Percentiles rank a stretch among this genome's conserved stretches.
phyloP scores from a whole-genome alignment of 768 basidiomycete genomes.

The Coprinopsis cinerea region DNA sequence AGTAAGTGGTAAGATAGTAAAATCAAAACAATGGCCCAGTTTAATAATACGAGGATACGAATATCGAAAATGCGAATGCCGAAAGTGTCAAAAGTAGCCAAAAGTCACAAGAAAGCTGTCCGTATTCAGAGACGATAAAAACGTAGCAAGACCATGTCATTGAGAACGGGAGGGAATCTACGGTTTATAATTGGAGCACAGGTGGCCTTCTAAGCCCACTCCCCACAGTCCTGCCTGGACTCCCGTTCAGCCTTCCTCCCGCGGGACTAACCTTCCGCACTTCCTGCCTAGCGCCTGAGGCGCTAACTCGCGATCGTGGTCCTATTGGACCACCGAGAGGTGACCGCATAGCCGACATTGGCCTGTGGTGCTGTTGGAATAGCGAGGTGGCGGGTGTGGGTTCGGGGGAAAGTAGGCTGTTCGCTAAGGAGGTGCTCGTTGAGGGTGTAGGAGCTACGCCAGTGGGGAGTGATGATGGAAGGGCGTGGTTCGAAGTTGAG shows the following conservation, averaged over 20 bases:
- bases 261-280: neutral
- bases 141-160: no score
- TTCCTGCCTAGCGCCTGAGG: neutral
- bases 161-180: no score
- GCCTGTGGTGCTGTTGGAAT: neutral
- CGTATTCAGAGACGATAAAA: no score
- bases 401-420: slow-evolving; percentile 12
- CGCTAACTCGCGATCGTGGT: slow-evolving; percentile 16
- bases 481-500: neutral
- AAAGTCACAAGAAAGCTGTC: no score
- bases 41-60: no score
- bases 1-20: no score
- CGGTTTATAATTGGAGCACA: neutral
- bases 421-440: no score
- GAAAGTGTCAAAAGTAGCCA: no score
- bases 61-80: no score
- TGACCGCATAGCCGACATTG: slow-evolving; percentile 16
- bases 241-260: neutral
- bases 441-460: neutral
- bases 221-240: no score
- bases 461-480: neutral
- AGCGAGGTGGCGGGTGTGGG: neutral
- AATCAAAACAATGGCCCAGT: no score
- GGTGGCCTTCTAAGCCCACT: neutral
- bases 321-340: slow-evolving; percentile 22